Percentiles rank a stretch among this genome's conserved stretches.
Evolutionary conservation across 805 yeast species (phyloP).

Genomic region (Sugiyamaella americana): DNA sequence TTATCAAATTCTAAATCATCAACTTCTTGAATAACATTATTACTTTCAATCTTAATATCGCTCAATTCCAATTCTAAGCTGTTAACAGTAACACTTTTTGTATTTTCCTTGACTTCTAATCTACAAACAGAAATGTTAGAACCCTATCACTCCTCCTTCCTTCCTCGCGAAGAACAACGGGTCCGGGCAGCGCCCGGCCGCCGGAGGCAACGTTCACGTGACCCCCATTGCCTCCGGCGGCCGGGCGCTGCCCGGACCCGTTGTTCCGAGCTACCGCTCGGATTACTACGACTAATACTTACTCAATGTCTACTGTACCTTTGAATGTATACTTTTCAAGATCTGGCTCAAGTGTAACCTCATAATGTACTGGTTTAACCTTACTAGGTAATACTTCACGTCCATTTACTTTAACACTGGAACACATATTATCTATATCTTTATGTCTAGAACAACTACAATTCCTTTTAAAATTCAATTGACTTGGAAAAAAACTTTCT

Average conservation of each 20-base stretch:
- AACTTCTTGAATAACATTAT: constrained; percentile 28
- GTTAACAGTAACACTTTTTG: constrained; percentile 50
- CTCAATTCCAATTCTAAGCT: constrained; percentile 58
- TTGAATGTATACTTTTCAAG: constrained; percentile 34
- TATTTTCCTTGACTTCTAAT: constrained; percentile 39
- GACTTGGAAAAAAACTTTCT: not conserved
- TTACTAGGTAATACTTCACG: constrained; percentile 51
- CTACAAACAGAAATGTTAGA: not conserved
- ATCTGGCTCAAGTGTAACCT: constrained; percentile 60
- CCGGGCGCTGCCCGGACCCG: not conserved
- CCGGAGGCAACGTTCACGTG: too few relatives aligned
- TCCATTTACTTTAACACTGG: not conserved
- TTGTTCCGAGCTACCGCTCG: too few relatives aligned
- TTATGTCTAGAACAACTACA: not conserved
- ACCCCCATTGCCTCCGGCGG: not conserved
- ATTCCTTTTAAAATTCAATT: not conserved
- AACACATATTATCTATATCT: not conserved
- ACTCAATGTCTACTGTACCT: constrained; percentile 35
- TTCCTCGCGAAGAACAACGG: not conserved
- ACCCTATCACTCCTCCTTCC: not conserved
- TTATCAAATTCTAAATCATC: constrained; percentile 34
- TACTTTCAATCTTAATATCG: constrained; percentile 34
- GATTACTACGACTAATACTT: not conserved
- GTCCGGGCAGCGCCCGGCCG: not conserved
- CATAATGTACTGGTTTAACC: constrained; percentile 71